Evolutionary conservation across 2,329 filamentous ascomycete species (phyloP).

Genomic region (Aspergillus tanneri): DNA sequence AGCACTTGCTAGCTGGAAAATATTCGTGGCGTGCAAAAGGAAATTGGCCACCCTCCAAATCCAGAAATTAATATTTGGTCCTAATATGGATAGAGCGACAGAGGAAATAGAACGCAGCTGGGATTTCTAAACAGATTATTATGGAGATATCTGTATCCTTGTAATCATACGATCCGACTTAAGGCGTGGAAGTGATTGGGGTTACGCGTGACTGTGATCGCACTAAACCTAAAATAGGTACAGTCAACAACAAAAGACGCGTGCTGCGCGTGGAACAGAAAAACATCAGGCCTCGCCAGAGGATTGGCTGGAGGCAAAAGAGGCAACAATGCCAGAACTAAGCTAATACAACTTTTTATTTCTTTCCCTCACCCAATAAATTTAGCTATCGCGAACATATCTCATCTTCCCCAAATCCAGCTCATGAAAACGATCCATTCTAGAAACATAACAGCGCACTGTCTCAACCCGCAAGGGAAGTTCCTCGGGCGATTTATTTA

Average conservation of each 20-base stretch:
- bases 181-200: constrained; percentile 9
- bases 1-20: too few relatives aligned
- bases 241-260: constrained; percentile 36
- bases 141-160: not conserved
- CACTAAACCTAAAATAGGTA: constrained; percentile 25
- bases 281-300: constrained; percentile 21
- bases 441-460: not conserved
- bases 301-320: constrained; percentile 13
- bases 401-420: not conserved
- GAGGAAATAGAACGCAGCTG: too few relatives aligned
- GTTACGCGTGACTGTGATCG: constrained; percentile 28
- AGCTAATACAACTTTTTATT: not conserved
- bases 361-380: not conserved
- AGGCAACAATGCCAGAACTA: constrained; percentile 2
- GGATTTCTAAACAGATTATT: too few relatives aligned
- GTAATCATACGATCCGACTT: constrained; percentile 16
- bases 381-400: not conserved
- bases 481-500: constrained; percentile 23
- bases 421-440: not conserved
- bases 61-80: too few relatives aligned
- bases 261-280: constrained; percentile 24
- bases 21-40: too few relatives aligned
- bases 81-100: too few relatives aligned
- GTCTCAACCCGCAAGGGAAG: constrained; percentile 20
- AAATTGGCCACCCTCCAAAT: too few relatives aligned